These are phyloP conservation scores for Jamesozyma jinghongensis DNA, from an alignment of 805 yeast genomes.

Conservation along the genomic window DNA sequence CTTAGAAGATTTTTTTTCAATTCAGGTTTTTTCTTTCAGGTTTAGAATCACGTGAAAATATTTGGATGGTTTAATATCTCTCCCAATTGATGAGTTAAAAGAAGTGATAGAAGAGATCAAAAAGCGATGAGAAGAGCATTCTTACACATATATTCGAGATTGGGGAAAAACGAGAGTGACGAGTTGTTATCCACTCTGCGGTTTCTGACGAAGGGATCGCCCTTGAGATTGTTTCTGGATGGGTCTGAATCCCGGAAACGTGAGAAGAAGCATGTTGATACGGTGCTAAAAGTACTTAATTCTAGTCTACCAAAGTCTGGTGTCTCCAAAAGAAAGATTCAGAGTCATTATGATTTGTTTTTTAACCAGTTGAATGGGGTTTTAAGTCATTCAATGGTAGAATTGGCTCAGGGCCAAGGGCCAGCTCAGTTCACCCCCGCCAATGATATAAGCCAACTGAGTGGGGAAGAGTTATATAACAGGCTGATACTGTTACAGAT, in stretches of 20 bases:
- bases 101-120: neutral
- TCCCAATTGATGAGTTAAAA: neutral
- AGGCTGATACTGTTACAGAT: conserved; percentile 17
- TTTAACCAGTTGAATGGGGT: conserved; percentile 15
- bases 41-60: too few species aligned
- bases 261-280: conserved; percentile 18
- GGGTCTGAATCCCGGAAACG: neutral
- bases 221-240: neutral
- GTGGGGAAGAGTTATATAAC: conserved; percentile 13
- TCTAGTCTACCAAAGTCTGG: conserved; percentile 22
- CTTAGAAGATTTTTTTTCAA: too few species aligned
- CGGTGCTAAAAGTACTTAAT: conserved; percentile 21
- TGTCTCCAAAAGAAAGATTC: conserved; percentile 13
- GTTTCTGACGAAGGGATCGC: conserved; percentile 16
- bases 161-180: conserved; percentile 17
- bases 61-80: too few species aligned
- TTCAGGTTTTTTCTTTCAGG: too few species aligned
- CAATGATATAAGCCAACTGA: conserved; percentile 2
- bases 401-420: neutral
- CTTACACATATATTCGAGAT: conserved; percentile 12
- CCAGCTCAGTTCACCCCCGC: neutral
- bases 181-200: conserved; percentile 21
- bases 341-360: conserved; percentile 24
- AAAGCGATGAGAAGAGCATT: conserved; percentile 14
- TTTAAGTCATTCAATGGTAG: neutral